Evolutionary conservation across 257 asterid genomes (phyloP).

Genomic region (Osmanthus fragrans): DNA sequence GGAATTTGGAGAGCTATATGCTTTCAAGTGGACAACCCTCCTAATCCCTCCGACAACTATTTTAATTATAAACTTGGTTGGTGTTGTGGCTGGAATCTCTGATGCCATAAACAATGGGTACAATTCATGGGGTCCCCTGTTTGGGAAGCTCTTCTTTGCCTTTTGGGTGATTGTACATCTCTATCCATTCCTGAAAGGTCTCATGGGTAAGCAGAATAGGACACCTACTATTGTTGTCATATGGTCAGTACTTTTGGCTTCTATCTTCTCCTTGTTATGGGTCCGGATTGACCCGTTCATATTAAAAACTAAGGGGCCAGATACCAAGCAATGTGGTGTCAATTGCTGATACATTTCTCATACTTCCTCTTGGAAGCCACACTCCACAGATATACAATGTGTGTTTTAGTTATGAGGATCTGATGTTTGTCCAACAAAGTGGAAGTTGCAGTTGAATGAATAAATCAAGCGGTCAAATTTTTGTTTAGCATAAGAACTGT

Average conservation of each 20-base stretch:
- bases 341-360: constrained; percentile 58
- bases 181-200: constrained; percentile 91
- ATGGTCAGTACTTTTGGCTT: constrained; percentile 88
- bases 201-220: constrained; percentile 87
- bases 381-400: background rate
- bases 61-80: constrained; percentile 75
- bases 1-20: constrained; percentile 78
- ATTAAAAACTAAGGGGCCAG: constrained; percentile 80
- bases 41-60: constrained; percentile 91
- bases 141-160: constrained; percentile 90
- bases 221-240: constrained; percentile 88
- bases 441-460: constrained; percentile 31
- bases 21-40: constrained; percentile 93
- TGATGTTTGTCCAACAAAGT: constrained; percentile 24
- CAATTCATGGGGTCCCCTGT: constrained; percentile 89
- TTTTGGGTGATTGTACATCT: constrained; percentile 94
- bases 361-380: constrained; percentile 17
- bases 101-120: constrained; percentile 88
- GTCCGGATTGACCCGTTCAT: constrained; percentile 81
- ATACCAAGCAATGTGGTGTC: constrained; percentile 72
- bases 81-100: constrained; percentile 89
- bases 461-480: constrained; percentile 32
- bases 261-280: constrained; percentile 88
- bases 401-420: constrained; percentile 32
- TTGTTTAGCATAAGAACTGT: constrained; percentile 29